Base-by-base conservation (phyloP, 2,329 filamentous ascomycete species). In the Escovopsis sp. region DNA sequence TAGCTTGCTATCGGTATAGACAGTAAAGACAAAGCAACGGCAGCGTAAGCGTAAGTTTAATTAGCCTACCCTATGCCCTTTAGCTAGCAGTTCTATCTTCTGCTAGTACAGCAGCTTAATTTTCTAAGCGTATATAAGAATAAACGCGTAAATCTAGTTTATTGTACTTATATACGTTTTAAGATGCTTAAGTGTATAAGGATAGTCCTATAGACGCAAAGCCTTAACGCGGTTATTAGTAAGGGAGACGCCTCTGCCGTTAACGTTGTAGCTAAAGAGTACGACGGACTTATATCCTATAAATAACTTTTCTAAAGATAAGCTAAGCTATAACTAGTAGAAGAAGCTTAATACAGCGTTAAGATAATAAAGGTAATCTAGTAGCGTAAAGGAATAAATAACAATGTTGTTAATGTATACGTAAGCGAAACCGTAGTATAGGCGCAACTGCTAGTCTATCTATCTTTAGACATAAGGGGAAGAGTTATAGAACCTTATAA, bases 401-500 rank as follows among this genome's bases (percentile, higher is more conserved):
- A 32, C 5, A 16, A 16, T 19, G 8, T 19, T 17, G 17, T 32
- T 32, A 17, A 32, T 32, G 7, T 32, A 32, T 16, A 32, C 17
- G 17, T 27, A 27, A 27, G 27, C 16, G 17, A 34, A 18, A 27
- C 14, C 27, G 17, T 30, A 30, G 14, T 21, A 30, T 35, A 23
- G 18, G 13, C 6, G 5, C 18, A 23, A 10, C 17, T 18, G 13
- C 14, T 29, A 29, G 18, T 27, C 16, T 34, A 32, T 14, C 17
- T 32, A 32, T 5, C 14, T 5, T 8, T 32, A 17, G 9, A 16
- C 4, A 17, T 31, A 31, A 27, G 16, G 27, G 15, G 17, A 26
- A 16, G 25, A 27, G 23, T 34, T 16, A 30, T 35, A 35, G 18
- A 29, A 30, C 18, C 19, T 21, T 29, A 29, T 35, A 30, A 35